phyloP scores from a whole-genome alignment of 164 flowering plant species.

The Vitis cinerea region DNA sequence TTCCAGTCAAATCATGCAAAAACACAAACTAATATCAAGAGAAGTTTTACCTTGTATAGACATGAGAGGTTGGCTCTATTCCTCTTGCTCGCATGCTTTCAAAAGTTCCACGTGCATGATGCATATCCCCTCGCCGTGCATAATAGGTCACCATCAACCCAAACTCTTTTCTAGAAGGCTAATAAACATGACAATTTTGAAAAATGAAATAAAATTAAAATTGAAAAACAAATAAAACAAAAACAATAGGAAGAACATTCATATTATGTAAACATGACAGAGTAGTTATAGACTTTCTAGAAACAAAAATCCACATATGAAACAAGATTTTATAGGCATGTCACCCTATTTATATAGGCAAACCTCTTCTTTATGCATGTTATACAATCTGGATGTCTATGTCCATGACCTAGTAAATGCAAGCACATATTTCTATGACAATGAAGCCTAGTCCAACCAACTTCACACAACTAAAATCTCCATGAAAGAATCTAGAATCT shows the following conservation, averaged over 20 bases:
- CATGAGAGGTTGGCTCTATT: constrained; percentile 87
- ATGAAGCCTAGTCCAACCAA: no score
- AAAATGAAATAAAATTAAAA: constrained; percentile 1
- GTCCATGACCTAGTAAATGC: no score
- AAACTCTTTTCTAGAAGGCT: constrained; percentile 96
- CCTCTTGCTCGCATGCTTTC: constrained; percentile 97
- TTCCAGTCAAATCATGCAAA: no score
- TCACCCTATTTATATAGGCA: no score
- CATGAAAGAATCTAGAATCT: no score
- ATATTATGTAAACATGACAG: background rate
- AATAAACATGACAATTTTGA: constrained; percentile 3
- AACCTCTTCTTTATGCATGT: no score
- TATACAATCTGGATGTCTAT: no score
- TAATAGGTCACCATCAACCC: constrained; percentile 88
- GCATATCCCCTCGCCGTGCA: constrained; percentile 92
- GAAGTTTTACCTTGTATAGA: constrained; percentile 71
- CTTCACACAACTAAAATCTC: no score
- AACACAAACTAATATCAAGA: background rate
- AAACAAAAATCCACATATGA: no score
- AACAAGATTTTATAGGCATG: no score
- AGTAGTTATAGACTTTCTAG: no score
- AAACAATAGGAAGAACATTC: background rate
- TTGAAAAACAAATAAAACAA: background rate
- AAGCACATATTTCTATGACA: no score
- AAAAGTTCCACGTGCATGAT: constrained; percentile 89